Evolutionary conservation across 192 early-diverging fungal genomes (phyloP).

Genomic region (Pilaira anomala): DNA sequence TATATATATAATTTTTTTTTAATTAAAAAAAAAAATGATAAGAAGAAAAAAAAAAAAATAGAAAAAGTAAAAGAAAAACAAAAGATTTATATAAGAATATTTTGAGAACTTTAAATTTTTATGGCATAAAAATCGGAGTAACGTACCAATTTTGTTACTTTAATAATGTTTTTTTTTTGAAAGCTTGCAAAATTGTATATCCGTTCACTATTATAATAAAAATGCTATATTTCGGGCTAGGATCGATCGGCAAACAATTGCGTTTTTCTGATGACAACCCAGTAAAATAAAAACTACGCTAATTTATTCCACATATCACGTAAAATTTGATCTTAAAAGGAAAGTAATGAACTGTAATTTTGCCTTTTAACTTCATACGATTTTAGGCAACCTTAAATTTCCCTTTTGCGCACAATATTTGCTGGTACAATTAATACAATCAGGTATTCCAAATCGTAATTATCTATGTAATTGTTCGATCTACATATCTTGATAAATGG

Average conservation of each 20-base stretch:
- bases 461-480: background rate
- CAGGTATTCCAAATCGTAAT: background rate
- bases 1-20: too few relatives aligned
- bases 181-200: too few relatives aligned
- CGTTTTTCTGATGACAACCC: too few relatives aligned
- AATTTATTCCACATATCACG: background rate
- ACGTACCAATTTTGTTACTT: too few relatives aligned
- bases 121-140: background rate
- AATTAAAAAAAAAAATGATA: background rate
- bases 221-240: background rate
- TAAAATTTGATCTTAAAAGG: background rate
- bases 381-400: background rate
- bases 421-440: background rate
- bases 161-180: slow-evolving; percentile 5
- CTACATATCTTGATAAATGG: background rate
- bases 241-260: too few relatives aligned
- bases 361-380: background rate
- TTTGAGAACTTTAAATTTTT: background rate
- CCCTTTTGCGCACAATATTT: background rate
- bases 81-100: background rate
- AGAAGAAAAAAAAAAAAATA: background rate
- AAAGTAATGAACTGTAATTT: background rate
- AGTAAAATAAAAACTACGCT: too few relatives aligned
- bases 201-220: background rate
- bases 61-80: background rate